phyloP scores from a whole-genome alignment of 805 yeast species.

The Starmerella bombicola region DNA sequence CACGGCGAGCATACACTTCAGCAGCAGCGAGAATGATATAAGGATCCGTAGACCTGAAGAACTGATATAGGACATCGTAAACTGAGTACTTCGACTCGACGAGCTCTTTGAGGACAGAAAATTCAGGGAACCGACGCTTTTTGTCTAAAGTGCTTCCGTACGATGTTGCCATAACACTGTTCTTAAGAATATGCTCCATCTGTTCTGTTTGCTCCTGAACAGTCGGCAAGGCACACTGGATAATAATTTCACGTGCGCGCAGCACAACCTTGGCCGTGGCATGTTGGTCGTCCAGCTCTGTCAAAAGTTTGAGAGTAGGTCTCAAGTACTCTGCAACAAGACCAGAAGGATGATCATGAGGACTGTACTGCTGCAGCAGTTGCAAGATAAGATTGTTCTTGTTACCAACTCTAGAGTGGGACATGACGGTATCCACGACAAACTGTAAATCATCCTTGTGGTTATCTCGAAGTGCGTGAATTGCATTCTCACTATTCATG shows the following conservation, averaged over 20 bases:
- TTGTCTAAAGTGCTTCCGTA: conserved; percentile 43
- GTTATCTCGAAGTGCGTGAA: conserved; percentile 77
- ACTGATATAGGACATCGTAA: conserved; percentile 89
- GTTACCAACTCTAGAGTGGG: conserved; percentile 87
- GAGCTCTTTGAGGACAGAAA: conserved; percentile 71
- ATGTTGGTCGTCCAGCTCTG: conserved; percentile 70
- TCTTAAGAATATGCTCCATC: conserved; percentile 85
- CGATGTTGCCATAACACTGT: conserved; percentile 76
- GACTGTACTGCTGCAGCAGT: conserved; percentile 69
- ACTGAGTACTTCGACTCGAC: conserved; percentile 94
- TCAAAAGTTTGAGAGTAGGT: conserved; percentile 60
- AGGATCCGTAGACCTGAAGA: conserved; percentile 68
- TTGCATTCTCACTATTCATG: conserved; percentile 63
- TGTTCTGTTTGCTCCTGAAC: conserved; percentile 93
- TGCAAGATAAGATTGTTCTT: conserved; percentile 84
- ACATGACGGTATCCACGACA: conserved; percentile 62
- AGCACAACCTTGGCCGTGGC: conserved; percentile 86
- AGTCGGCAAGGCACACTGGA: conserved; percentile 94
- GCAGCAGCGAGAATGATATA: conserved; percentile 93
- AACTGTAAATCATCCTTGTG: conserved; percentile 59
- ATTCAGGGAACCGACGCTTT: conserved; percentile 63
- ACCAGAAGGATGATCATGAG: conserved; percentile 59
- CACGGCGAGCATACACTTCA: conserved; percentile 91
- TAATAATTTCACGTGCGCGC: conserved; percentile 90
- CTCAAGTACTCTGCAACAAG: conserved; percentile 57